Conservation (phyloP, 768 basidiomycete species). For the Galerina sulciceps region DNA sequence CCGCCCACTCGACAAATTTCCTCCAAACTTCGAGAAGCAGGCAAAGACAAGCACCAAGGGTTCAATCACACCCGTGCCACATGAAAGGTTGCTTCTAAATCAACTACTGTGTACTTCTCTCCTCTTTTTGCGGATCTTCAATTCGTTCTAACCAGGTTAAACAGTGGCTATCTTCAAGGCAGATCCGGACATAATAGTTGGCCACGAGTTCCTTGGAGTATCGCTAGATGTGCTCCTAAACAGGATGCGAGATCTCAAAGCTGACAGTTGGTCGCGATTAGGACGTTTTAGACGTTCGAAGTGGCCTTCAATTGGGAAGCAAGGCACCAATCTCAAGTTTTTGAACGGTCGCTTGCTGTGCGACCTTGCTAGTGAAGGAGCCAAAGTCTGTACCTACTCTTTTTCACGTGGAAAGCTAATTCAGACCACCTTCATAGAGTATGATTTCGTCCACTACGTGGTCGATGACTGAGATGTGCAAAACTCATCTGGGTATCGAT, state of each 20-base stretch:
- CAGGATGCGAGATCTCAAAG: conserved; percentile 89
- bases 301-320: conserved; percentile 81
- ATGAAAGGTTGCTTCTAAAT: conserved; percentile 86
- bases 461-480: conserved; percentile 98
- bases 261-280: conserved; percentile 92
- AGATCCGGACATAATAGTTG: conserved; percentile 94
- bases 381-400: conserved; percentile 62
- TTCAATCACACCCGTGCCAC: conserved; percentile 71
- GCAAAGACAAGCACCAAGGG: conserved; percentile 70
- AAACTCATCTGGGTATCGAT: conserved; percentile 81
- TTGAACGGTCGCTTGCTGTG: conserved; percentile 86
- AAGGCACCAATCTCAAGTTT: conserved; percentile 84
- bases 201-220: conserved; percentile 92
- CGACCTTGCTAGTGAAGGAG: conserved; percentile 93
- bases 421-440: conserved; percentile 49
- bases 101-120: conserved; percentile 66
- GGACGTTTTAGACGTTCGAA: conserved; percentile 85
- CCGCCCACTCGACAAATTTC: conserved; percentile 87
- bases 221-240: conserved; percentile 89
- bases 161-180: conserved; percentile 77
- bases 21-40: conserved; percentile 76
- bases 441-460: conserved; percentile 99
- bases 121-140: neutral
- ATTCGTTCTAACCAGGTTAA: conserved; percentile 1
- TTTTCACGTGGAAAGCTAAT: neutral